Evolutionary conservation across 176 grass and related monocot genomes (phyloP).

Genomic region (Ampelocalamus luodianensis): DNA sequence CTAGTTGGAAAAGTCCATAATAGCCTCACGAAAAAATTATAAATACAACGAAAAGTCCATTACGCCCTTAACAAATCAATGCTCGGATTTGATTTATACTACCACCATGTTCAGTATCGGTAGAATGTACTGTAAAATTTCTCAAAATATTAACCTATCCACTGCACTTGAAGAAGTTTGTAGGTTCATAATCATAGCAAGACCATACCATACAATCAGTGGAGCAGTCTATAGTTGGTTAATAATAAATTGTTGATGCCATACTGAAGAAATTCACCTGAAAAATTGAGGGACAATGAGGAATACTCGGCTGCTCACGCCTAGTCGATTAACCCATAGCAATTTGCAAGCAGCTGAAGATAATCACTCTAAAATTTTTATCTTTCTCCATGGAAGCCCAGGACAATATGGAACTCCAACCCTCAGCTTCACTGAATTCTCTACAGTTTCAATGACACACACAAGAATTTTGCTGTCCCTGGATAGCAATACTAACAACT

Average conservation of each 20-base stretch:
- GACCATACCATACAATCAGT: background rate
- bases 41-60: too few species aligned
- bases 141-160: background rate
- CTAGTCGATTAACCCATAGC: background rate
- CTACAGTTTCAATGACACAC: background rate
- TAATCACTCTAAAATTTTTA: background rate
- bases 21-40: too few species aligned
- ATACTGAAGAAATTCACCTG: background rate
- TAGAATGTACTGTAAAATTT: too few species aligned
- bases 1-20: too few species aligned
- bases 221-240: background rate
- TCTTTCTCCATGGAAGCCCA: background rate
- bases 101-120: too few species aligned
- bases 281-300: background rate
- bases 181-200: background rate
- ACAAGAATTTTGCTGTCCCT: background rate
- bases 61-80: too few species aligned
- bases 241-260: background rate
- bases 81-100: too few species aligned
- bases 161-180: background rate
- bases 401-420: background rate
- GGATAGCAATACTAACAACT: slow-evolving; percentile 12
- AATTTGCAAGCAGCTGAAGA: background rate
- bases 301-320: background rate
- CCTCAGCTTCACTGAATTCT: background rate